Percentiles rank a stretch among this genome's conserved stretches.
Evolutionary conservation across 208 protist genomes (phyloP).

Genomic region (Leishmania arabica): DNA sequence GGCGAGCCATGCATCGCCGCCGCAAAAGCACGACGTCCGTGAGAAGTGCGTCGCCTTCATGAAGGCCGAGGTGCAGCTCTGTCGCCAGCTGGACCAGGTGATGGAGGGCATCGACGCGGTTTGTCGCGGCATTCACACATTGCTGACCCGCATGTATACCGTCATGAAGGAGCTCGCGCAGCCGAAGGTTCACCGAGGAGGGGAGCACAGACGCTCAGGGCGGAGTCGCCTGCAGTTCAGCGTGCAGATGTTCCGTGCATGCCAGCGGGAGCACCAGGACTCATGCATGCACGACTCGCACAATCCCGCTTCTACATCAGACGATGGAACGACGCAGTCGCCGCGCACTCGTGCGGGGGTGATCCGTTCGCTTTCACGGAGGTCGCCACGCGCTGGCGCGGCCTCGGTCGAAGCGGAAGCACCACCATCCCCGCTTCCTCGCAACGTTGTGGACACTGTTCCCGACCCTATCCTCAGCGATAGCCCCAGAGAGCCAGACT

Average conservation of each 20-base stretch:
- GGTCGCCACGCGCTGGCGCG: neutral
- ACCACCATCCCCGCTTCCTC: slow-evolving; percentile 60
- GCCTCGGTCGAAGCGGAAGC: neutral
- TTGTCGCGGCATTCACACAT: slow-evolving; percentile 20
- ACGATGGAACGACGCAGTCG: neutral
- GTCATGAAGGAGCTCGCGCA: slow-evolving; percentile 32
- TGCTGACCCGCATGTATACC: slow-evolving; percentile 20
- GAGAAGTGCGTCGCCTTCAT: slow-evolving; percentile 32
- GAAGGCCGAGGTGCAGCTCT: slow-evolving; percentile 39
- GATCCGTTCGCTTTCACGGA: neutral
- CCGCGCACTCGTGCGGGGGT: neutral
- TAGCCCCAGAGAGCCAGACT: slow-evolving; percentile 19
- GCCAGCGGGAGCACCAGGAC: slow-evolving; percentile 1
- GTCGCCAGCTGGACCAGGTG: slow-evolving; percentile 34
- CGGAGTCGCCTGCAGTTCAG: slow-evolving; percentile 26
- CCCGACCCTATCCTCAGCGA: slow-evolving; percentile 17
- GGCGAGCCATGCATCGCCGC: slow-evolving; percentile 28
- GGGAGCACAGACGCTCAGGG: slow-evolving; percentile 24
- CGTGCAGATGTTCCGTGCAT: slow-evolving; percentile 12
- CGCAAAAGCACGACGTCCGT: slow-evolving; percentile 32
- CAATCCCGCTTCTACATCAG: neutral
- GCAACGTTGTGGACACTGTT: slow-evolving; percentile 38
- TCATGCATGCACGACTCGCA: neutral
- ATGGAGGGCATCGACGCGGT: slow-evolving; percentile 35
- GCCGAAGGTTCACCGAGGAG: slow-evolving; percentile 22